Evolutionary conservation across 306 rosid species (phyloP), one percentile per base, ranked within the genome.

Genomic region (Dalbergia cochinchinensis): DNA sequence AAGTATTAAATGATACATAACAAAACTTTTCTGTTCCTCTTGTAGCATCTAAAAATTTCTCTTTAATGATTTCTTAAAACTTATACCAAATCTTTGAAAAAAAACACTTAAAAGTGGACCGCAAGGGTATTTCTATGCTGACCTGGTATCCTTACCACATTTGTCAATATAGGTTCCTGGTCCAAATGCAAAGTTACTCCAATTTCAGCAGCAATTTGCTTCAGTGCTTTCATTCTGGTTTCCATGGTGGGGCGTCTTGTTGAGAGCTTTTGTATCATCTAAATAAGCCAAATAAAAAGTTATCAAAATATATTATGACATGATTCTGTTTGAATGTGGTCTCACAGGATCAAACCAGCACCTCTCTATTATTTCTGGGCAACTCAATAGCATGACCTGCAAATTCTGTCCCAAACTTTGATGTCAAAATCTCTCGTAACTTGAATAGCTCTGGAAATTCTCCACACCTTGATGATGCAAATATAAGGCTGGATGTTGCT

Each of bases 381-480:
- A 89, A 78, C 69, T 86, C 88, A 55, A 92, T 81, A 57, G 89
- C 89, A 22, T 73, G 71, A 69, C 86, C 78, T 13, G 87, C 83
- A 72, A 90, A 87, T 37, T 85, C 88, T 69, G 75, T 87, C 74
- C 97, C 97, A 59, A 79, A 85, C 63, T 61, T 81, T 35, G 88
- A 59, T 3, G 91, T 81, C 20, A 90, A 80, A 37, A 83, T 80
- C 58, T 87, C 86, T 33, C 85, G 57, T 55, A 92, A 85, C 83
- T 89, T 83, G 58, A 85, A 93, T 47, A 92, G 89, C 78, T 90
- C 97, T 61, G 97, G 95, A 71, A 92, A 85, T 33, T 89, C 92
- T 69, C 95, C 97, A 76, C 94, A 90, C 78, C 97, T 80, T 48
- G 95, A 89, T 16, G 92, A 88, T 82, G 93, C 92, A 83, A 84